Evolutionary conservation across 1,284 basidiomycete species (phyloP).

Genomic region (Papiliotrema nemorosa): DNA sequence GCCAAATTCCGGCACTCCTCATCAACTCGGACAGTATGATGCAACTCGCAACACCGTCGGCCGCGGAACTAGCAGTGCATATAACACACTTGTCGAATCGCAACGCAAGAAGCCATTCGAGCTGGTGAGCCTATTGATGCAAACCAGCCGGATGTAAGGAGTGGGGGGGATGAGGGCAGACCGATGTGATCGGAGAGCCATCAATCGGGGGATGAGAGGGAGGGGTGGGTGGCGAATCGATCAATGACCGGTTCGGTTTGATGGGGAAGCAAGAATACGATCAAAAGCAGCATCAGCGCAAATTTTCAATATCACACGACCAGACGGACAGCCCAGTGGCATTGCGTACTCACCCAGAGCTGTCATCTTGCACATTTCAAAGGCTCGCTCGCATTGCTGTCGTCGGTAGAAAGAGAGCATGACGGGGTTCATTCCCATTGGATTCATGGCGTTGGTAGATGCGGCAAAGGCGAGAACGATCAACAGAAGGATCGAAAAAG

Average conservation of each 20-base stretch:
- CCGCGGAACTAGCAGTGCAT: constrained; percentile 1
- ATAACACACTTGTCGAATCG: not conserved
- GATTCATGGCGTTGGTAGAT: not conserved
- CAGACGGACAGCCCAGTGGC: too few relatives aligned
- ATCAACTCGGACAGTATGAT: too few relatives aligned
- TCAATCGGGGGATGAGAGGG: too few relatives aligned
- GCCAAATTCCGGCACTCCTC: too few relatives aligned
- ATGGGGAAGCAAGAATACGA: not conserved
- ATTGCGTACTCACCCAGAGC: not conserved
- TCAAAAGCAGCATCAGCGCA: not conserved
- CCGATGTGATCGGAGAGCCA: not conserved
- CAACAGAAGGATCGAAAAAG: not conserved
- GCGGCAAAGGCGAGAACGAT: not conserved
- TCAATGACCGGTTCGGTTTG: too few relatives aligned
- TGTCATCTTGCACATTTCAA: not conserved
- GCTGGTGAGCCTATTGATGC: not conserved
- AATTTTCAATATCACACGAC: too few relatives aligned
- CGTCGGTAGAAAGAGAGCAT: constrained; percentile 1
- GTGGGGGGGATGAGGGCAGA: not conserved
- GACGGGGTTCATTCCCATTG: not conserved
- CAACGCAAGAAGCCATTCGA: not conserved
- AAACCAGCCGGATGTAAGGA: too few relatives aligned
- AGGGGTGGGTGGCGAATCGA: too few relatives aligned
- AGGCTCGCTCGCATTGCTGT: constrained; percentile 1
- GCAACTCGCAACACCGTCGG: too few relatives aligned